Percentiles rank a stretch among this genome's conserved stretches.
phyloP scores from a whole-genome alignment of 768 basidiomycete genomes.

The Boletus sp. region DNA sequence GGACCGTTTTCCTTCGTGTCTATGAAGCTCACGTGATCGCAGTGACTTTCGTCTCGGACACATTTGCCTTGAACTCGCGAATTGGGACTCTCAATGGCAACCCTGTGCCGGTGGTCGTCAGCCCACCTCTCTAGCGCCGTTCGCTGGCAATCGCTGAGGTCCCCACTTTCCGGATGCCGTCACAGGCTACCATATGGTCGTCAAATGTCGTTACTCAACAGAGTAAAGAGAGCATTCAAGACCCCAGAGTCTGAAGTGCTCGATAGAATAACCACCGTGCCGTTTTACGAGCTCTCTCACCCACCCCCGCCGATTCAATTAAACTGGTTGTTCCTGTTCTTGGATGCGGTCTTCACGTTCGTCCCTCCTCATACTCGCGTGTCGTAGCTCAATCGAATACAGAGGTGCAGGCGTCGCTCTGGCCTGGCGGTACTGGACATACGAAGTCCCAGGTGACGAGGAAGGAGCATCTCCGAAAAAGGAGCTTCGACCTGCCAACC shows the following conservation, averaged over 20 bases:
- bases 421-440: conserved; percentile 30
- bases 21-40: too few species aligned
- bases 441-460: conserved; percentile 14
- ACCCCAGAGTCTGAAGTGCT: conserved; percentile 17
- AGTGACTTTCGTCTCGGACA: too few species aligned
- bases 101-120: conserved; percentile 11
- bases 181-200: background rate
- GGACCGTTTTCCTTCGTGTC: too few species aligned
- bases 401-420: conserved; percentile 28
- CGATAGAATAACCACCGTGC: conserved; percentile 17
- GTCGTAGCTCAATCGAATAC: background rate
- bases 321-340: conserved; percentile 28
- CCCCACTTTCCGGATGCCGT: background rate
- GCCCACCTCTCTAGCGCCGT: conserved; percentile 1
- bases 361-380: conserved; percentile 3
- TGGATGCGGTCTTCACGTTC: conserved; percentile 32
- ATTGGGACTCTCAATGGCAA: conserved; percentile 4
- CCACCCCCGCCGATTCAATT: conserved; percentile 21
- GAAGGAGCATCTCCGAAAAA: conserved; percentile 13
- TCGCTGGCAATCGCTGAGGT: background rate
- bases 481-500: conserved; percentile 31
- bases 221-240: conserved; percentile 5
- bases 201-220: conserved; percentile 14
- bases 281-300: conserved; percentile 27
- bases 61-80: too few species aligned